phyloP scores from a whole-genome alignment of 2,329 filamentous ascomycete genomes.

The Periconia digitata region DNA sequence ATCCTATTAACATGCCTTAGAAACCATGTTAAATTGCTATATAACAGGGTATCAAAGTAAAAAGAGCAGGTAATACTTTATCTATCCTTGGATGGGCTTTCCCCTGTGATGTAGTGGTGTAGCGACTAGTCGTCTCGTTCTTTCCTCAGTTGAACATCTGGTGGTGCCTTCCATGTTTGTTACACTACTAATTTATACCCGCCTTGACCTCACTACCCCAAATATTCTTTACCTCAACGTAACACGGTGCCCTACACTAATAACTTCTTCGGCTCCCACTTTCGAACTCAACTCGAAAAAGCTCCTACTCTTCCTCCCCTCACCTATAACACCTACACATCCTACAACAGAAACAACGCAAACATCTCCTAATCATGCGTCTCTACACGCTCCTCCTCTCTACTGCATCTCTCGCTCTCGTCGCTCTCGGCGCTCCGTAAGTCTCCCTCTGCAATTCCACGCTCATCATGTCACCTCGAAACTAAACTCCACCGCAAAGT shows the following conservation, averaged over 20 bases:
- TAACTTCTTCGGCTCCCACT: not conserved
- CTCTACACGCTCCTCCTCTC: not conserved
- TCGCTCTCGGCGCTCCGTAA: constrained; percentile 1
- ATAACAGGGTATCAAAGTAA: too few species aligned
- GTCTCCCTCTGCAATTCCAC: not conserved
- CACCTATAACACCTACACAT: not conserved
- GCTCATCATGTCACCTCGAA: too few species aligned
- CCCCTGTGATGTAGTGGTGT: too few species aligned
- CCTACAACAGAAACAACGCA: not conserved
- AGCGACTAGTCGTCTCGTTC: too few species aligned
- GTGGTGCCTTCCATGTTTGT: too few species aligned
- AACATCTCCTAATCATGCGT: not conserved
- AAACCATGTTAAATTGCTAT: too few species aligned
- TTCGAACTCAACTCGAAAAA: not conserved
- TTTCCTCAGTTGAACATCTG: too few species aligned
- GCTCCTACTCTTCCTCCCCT: not conserved
- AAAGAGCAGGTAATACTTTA: too few species aligned
- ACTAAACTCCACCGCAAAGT: not conserved
- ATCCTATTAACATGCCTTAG: too few species aligned
- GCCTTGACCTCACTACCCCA: too few species aligned
- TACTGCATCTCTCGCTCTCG: not conserved
- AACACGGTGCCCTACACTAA: not conserved
- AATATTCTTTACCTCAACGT: not conserved
- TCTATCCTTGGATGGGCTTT: too few species aligned
- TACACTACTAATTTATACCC: too few species aligned